A percentile compares a stretch with the other conserved stretches of the same genome.
phyloP scores from a whole-genome alignment of 352 stramenopile genomes.

The Phytophthora podocarpi region DNA sequence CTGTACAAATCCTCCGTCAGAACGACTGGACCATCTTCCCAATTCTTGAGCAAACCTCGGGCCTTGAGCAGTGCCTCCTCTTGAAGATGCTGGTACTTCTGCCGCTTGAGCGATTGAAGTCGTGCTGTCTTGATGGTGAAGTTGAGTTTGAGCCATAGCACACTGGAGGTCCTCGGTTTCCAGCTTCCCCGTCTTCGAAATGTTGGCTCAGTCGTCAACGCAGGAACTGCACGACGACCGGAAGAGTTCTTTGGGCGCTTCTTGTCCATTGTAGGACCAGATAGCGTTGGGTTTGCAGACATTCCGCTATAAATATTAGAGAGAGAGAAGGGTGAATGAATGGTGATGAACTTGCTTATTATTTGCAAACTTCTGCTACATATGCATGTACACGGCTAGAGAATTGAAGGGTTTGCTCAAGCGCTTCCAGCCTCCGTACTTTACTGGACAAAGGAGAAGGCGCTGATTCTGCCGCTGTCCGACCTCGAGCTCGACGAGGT shows the following conservation, averaged over 20 bases:
- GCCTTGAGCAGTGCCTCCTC: constrained; percentile 68
- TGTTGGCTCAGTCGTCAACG: constrained; percentile 1
- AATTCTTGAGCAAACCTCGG: constrained; percentile 66
- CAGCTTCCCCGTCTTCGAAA: constrained; percentile 12
- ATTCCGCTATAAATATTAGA: constrained; percentile 30
- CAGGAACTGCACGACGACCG: not conserved
- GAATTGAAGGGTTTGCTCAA: constrained; percentile 3
- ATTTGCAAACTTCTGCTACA: constrained; percentile 11
- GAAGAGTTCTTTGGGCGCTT: constrained; percentile 22
- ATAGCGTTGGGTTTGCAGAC: no score
- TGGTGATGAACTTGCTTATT: constrained; percentile 20
- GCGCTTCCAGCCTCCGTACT: not conserved
- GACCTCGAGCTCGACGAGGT: constrained; percentile 13
- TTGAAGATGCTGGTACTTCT: constrained; percentile 80
- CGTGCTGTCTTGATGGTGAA: constrained; percentile 72
- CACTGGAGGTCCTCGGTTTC: constrained; percentile 43
- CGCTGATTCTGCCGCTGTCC: constrained; percentile 28
- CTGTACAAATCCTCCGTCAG: constrained; percentile 68
- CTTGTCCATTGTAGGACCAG: constrained; percentile 11
- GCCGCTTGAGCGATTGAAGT: constrained; percentile 62
- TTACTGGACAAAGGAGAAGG: constrained; percentile 43
- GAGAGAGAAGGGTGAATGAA: not conserved
- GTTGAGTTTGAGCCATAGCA: constrained; percentile 79
- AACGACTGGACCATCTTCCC: constrained; percentile 63
- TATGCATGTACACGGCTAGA: no score